Evolutionary conservation across 2,329 filamentous ascomycete genomes (phyloP).

Genomic region (Arthrobotrys musiformis): DNA sequence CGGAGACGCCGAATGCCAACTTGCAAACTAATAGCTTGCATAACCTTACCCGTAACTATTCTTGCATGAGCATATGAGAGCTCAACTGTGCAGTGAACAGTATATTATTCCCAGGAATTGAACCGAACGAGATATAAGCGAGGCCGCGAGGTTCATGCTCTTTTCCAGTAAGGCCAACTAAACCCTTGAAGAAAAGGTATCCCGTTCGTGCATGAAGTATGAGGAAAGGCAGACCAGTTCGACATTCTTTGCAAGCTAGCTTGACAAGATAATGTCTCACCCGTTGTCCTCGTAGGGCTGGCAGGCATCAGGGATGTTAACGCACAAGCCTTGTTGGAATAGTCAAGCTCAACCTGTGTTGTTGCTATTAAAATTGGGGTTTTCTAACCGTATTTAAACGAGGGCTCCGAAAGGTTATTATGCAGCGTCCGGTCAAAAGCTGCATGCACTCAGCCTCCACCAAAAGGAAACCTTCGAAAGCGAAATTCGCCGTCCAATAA

Average conservation of each 20-base stretch:
- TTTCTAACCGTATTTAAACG: conserved; percentile 53
- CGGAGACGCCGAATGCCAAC: conserved; percentile 43
- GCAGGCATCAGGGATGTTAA: conserved; percentile 53
- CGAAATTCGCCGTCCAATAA: conserved; percentile 34
- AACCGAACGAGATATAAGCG: conserved; percentile 14
- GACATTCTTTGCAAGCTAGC: conserved; percentile 1
- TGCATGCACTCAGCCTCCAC: conserved; percentile 56
- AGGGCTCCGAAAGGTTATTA: conserved; percentile 32
- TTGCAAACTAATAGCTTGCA: conserved; percentile 6
- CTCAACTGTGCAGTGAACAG: not conserved
- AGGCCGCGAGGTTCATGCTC: too few relatives aligned
- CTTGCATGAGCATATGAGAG: not conserved
- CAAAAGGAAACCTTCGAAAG: conserved; percentile 28
- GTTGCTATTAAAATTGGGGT: conserved; percentile 15
- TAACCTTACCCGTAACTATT: not conserved
- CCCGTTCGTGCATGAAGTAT: conserved; percentile 43
- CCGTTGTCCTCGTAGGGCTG: conserved; percentile 54
- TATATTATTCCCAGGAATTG: not conserved
- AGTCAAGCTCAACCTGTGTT: conserved; percentile 1
- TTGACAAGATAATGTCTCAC: conserved; percentile 37
- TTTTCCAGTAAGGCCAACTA: not conserved
- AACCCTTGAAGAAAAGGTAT: conserved; percentile 36
- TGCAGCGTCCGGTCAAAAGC: conserved; percentile 9
- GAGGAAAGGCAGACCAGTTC: conserved; percentile 38
- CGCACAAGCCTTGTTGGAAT: conserved; percentile 16